phyloP scores from a whole-genome alignment of 352 stramenopile genomes.

The Phytophthora pini region DNA sequence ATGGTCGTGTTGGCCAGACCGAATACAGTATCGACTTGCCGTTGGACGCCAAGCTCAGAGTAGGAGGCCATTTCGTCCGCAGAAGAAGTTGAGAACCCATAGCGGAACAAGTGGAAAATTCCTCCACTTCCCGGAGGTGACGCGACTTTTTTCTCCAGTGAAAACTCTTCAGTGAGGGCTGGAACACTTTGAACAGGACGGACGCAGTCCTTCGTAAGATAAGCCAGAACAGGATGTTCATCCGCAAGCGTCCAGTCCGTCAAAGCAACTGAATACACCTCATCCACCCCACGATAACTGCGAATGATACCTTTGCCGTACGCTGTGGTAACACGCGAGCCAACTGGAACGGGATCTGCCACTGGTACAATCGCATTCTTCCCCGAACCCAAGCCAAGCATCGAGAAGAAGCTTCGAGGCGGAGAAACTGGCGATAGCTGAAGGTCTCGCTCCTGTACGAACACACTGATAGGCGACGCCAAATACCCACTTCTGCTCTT shows the following conservation, averaged over 20 bases:
- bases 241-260: constrained; percentile 54
- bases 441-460: constrained; percentile 62
- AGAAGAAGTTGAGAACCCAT: constrained; percentile 29
- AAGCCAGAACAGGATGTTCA: constrained; percentile 52
- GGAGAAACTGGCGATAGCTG: constrained; percentile 60
- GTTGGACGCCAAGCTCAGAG: constrained; percentile 41
- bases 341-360: constrained; percentile 28
- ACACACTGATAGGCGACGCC: constrained; percentile 33
- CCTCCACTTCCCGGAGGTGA: constrained; percentile 50
- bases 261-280: constrained; percentile 35
- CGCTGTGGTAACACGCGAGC: constrained; percentile 55
- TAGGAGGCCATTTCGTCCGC: constrained; percentile 36
- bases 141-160: constrained; percentile 11
- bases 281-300: constrained; percentile 48
- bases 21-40: constrained; percentile 65
- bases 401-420: constrained; percentile 72
- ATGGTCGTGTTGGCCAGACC: constrained; percentile 59
- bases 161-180: constrained; percentile 29
- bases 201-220: constrained; percentile 53
- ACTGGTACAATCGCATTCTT: constrained; percentile 14
- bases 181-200: constrained; percentile 46
- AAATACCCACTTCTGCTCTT: constrained; percentile 31
- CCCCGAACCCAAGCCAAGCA: constrained; percentile 49
- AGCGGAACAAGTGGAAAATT: constrained; percentile 77
- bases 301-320: constrained; percentile 69